phyloP scores from a whole-genome alignment of 2,329 filamentous ascomycete genomes.

The Trichothecium roseum region DNA sequence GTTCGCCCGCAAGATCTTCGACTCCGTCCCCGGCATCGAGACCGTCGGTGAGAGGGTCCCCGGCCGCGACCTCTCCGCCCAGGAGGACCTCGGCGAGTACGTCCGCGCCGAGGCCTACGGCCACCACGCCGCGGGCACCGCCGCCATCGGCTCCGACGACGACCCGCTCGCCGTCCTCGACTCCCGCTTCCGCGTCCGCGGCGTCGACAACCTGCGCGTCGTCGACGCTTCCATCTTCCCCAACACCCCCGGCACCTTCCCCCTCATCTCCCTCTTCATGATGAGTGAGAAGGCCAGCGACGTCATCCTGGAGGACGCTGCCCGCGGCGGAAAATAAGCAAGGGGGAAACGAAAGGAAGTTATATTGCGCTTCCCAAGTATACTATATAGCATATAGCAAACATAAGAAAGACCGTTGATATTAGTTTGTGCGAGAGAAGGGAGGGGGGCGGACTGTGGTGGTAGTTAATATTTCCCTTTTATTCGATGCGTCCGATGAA shows the following conservation, averaged over 20 bases:
- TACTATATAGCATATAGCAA: too few relatives aligned
- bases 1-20: constrained; percentile 24
- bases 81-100: constrained; percentile 2
- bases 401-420: too few relatives aligned
- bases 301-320: constrained; percentile 3
- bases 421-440: too few relatives aligned
- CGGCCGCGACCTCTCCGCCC: constrained; percentile 18
- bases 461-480: too few relatives aligned
- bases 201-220: constrained; percentile 41
- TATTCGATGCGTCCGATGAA: too few relatives aligned
- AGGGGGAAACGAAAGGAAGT: too few relatives aligned
- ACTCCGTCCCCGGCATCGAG: constrained; percentile 7
- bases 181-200: constrained; percentile 42
- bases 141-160: constrained; percentile 40
- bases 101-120: constrained; percentile 36
- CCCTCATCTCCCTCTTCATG: constrained; percentile 39
- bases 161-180: constrained; percentile 46
- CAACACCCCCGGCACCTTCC: constrained; percentile 36
- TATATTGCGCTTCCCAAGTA: too few relatives aligned
- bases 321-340: too few relatives aligned
- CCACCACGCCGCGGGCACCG: constrained; percentile 47
- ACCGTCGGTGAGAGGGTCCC: constrained; percentile 27
- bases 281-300: constrained; percentile 42
- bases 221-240: constrained; percentile 51
- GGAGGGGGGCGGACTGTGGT: too few relatives aligned